Percentiles rank a stretch among this genome's conserved stretches.
These are phyloP conservation scores for Irpex rosettiformis DNA, from an alignment of 1,284 basidiomycete species.

Conservation along the genomic window DNA sequence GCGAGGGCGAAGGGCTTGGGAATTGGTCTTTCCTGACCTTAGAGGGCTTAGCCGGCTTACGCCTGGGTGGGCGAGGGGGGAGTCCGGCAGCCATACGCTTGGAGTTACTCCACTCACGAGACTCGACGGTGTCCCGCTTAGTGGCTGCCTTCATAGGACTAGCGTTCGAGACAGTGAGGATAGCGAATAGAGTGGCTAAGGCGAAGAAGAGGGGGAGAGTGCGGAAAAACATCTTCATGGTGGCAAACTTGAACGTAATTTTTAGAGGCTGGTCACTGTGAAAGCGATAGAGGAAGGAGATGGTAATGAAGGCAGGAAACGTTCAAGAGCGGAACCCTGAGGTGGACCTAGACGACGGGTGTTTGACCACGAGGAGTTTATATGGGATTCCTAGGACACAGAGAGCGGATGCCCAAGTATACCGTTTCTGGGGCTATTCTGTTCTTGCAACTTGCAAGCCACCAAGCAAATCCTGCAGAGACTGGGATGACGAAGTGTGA, in stretches of 20 bases:
- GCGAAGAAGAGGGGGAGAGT: not conserved
- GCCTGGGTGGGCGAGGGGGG: not conserved
- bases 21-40: not conserved
- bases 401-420: not conserved
- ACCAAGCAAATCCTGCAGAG: not conserved
- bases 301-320: not conserved
- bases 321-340: not conserved
- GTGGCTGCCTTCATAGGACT: not conserved
- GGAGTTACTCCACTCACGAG: not conserved
- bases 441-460: not conserved
- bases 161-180: not conserved
- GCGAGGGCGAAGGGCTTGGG: not conserved
- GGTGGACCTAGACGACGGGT: too few relatives aligned
- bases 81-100: not conserved
- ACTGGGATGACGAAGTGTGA: not conserved
- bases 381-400: not conserved
- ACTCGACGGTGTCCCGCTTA: not conserved
- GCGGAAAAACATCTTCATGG: not conserved
- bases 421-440: not conserved
- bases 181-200: not conserved
- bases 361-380: too few relatives aligned
- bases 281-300: not conserved
- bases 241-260: not conserved
- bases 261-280: not conserved
- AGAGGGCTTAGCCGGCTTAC: not conserved